These are phyloP conservation scores for Pleodorina starrii DNA, from an alignment of 139 green algal species.

Conservation along the genomic window DNA sequence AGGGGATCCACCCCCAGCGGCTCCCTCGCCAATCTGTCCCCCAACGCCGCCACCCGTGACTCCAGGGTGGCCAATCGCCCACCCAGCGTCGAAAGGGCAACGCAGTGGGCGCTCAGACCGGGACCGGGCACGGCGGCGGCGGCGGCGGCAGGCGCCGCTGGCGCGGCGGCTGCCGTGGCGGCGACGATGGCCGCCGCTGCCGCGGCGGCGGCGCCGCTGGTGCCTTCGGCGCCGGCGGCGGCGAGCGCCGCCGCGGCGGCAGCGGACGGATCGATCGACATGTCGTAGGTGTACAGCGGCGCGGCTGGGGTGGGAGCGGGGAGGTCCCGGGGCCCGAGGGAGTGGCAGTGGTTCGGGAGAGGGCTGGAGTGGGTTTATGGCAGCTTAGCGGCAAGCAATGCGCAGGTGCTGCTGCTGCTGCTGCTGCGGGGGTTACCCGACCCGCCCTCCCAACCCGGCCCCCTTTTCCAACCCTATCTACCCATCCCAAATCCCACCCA, in stretches of 20 bases:
- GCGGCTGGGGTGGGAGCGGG: background rate
- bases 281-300: slow-evolving; percentile 52
- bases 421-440: too few species aligned
- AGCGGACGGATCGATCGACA: background rate
- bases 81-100: slow-evolving; percentile 45
- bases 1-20: slow-evolving; percentile 43
- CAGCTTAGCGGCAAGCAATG: too few species aligned
- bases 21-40: slow-evolving; percentile 49
- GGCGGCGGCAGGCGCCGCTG: background rate
- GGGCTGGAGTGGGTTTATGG: too few species aligned
- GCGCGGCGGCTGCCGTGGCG: background rate
- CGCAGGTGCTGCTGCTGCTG: too few species aligned
- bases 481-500: background rate
- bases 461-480: too few species aligned
- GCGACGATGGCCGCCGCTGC: slow-evolving; percentile 1
- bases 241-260: slow-evolving; percentile 12
- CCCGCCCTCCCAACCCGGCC: too few species aligned
- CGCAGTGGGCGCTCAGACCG: slow-evolving; percentile 34
- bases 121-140: background rate
- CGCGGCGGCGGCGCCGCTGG: background rate
- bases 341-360: too few species aligned
- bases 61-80: slow-evolving; percentile 32
- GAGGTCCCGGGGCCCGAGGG: too few species aligned
- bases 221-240: background rate
- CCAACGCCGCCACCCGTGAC: slow-evolving; percentile 28